Conservation (phyloP, 2,329 filamentous ascomycete genomes). For the Hypoxylon sp. region DNA sequence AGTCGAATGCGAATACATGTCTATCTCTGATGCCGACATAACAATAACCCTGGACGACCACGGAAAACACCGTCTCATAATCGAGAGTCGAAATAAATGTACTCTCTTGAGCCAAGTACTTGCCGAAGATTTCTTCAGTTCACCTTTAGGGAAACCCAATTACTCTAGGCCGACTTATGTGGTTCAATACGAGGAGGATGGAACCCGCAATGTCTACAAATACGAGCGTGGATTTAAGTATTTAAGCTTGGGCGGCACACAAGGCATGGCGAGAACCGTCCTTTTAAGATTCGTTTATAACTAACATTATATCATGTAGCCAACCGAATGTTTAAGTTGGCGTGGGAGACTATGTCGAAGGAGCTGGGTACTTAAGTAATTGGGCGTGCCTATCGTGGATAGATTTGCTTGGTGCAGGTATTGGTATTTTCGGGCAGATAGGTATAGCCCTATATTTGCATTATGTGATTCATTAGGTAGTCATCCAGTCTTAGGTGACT, state of each 20-base stretch:
- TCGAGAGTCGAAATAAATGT: constrained; percentile 46
- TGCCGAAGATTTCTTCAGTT: constrained; percentile 37
- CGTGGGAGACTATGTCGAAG: constrained; percentile 16
- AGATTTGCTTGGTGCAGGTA: no score
- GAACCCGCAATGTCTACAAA: constrained; percentile 32
- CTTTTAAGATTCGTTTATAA: background rate
- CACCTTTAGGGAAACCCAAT: constrained; percentile 17
- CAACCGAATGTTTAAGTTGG: constrained; percentile 40
- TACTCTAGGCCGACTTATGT: constrained; percentile 37
- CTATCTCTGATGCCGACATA: constrained; percentile 46
- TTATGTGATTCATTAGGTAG: no score
- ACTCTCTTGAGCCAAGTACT: constrained; percentile 46
- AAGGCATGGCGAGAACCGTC: constrained; percentile 23
- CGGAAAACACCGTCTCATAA: constrained; percentile 45
- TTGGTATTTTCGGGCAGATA: no score
- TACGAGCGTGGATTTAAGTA: constrained; percentile 38
- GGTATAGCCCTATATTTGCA: no score
- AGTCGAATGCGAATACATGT: constrained; percentile 47
- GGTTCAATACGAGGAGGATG: constrained; percentile 39
- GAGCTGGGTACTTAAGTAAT: background rate
- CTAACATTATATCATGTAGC: constrained; percentile 25
- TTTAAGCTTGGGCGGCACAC: constrained; percentile 32
- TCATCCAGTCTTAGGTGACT: no score
- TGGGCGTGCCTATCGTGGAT: background rate
- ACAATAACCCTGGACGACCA: constrained; percentile 38